Base-by-base conservation (phyloP, 352 stramenopile species). In the Globisporangium cylindrosporum region DNA sequence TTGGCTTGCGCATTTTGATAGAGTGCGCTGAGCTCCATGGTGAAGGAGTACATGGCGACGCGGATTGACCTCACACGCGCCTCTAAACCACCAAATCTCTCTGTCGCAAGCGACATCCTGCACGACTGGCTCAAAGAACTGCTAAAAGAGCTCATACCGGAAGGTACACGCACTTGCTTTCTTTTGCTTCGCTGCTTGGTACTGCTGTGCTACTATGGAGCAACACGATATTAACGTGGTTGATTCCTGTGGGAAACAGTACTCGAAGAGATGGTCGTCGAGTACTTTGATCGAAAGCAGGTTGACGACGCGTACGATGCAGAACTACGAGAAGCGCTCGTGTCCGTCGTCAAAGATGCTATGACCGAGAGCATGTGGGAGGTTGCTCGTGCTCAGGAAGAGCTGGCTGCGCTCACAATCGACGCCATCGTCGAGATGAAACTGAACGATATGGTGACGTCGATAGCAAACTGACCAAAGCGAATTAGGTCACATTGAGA, bases 121-220 rank as follows among this genome's bases (percentile, higher is more conserved):
- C 57, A 74, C 29, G 76, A 83, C 20, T 77, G 69, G 70, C 64
- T 69, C n/a, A 53, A 54, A 4, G 79, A 83, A n/a, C 55, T 86
- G 14, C 59, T 75, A 8, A 58, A n/a, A 18, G 51, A 58, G 51
- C 51, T 58, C 7, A 25, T 58, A 14, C 51, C 24, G 22, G 51
- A 58, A 58, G 51, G 51, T 58, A 58, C 10, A 24, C 12, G 1
- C 51, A 55, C 9, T 24, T 55, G 20, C 48, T 22, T 55, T 29
- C 20, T 8, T 24, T 20, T 10, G 5, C 9, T 24, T 53, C 46
- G 10, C 15, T 36, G 6, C 18, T 10, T 53, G 46, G 5, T 54
- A 22, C 7, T 54, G 7, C 48, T 24, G 8, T 14, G 48, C 2
- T 27, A 27, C 2, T 54, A 24, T 27, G 48, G 6, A 27, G 18